phyloP scores from a whole-genome alignment of 2,329 filamentous ascomycete genomes.

The Bipolaris oryzae region DNA sequence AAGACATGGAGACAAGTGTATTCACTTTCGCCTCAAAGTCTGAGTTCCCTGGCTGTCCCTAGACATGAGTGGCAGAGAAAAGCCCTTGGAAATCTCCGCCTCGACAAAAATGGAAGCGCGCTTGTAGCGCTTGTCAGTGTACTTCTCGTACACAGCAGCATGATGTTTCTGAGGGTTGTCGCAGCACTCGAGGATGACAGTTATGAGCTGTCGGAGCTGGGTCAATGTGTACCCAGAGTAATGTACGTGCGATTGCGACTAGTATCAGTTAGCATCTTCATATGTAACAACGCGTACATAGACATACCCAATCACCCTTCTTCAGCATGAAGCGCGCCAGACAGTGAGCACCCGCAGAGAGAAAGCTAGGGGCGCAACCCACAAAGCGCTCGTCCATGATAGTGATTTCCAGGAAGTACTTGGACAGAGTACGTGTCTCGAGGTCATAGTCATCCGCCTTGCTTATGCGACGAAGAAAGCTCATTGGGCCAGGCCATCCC shows the following conservation, averaged over 20 bases:
- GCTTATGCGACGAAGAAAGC: slow-evolving; percentile 93
- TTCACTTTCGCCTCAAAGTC: slow-evolving; percentile 49
- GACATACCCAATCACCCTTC: slow-evolving; percentile 89
- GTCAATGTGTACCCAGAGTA: slow-evolving; percentile 92
- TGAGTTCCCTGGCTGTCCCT: slow-evolving; percentile 46
- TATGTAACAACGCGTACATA: not conserved
- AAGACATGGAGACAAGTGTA: slow-evolving; percentile 28
- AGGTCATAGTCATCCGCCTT: slow-evolving; percentile 98
- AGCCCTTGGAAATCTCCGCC: slow-evolving; percentile 69
- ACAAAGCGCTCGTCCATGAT: slow-evolving; percentile 99
- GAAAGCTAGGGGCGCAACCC: slow-evolving; percentile 84
- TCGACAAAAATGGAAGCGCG: slow-evolving; percentile 81
- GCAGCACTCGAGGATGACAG: slow-evolving; percentile 85
- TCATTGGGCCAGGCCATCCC: slow-evolving; percentile 99
- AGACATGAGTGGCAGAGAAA: slow-evolving; percentile 55
- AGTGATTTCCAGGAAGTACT: slow-evolving; percentile 96
- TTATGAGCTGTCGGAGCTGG: slow-evolving; percentile 79
- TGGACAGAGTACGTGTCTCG: slow-evolving; percentile 91
- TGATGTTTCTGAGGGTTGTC: slow-evolving; percentile 82
- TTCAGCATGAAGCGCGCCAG: slow-evolving; percentile 84
- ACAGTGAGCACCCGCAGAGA: slow-evolving; percentile 91
- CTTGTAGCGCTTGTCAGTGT: slow-evolving; percentile 86
- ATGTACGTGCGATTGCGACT: slow-evolving; percentile 84
- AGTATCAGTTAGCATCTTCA: slow-evolving; percentile 44
- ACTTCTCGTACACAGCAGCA: slow-evolving; percentile 87